Evolutionary conservation across 129 eudicot genomes (phyloP).

Genomic region (Tagetes patula): DNA sequence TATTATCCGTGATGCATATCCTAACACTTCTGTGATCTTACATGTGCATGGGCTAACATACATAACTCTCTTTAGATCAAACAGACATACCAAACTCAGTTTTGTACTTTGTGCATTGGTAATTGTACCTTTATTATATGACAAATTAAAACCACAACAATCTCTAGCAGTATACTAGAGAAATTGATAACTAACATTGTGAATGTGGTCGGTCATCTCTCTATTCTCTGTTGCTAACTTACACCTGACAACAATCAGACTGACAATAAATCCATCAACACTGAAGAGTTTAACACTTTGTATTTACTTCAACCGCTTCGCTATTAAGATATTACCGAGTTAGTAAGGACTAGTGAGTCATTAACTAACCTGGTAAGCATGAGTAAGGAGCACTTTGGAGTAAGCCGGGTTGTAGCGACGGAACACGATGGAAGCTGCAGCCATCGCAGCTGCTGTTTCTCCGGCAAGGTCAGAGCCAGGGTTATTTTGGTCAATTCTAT

Average conservation of each 20-base stretch:
- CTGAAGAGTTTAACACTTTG: constrained; percentile 7
- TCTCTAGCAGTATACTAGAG: not conserved
- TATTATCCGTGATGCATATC: not conserved
- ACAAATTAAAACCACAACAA: constrained; percentile 15
- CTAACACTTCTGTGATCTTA: not conserved
- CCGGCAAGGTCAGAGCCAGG: constrained; percentile 89
- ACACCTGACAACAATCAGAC: constrained; percentile 25
- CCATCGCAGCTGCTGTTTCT: constrained; percentile 87
- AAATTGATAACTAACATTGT: not conserved
- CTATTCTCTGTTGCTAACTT: constrained; percentile 25
- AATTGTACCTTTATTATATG: constrained; percentile 15
- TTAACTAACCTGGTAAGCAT: constrained; percentile 56
- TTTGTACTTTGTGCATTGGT: constrained; percentile 1
- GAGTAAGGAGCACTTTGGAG: constrained; percentile 52
- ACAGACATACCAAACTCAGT: not conserved
- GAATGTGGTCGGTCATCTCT: not conserved
- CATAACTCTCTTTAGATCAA: not conserved
- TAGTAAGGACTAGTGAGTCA: no score
- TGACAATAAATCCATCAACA: constrained; percentile 15
- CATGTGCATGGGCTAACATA: not conserved
- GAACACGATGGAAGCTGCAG: constrained; percentile 77
- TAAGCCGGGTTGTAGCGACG: constrained; percentile 60
- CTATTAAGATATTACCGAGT: no score
- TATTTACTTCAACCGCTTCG: constrained; percentile 31
- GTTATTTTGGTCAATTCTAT: constrained; percentile 57